Evolutionary conservation across 2,329 filamentous ascomycete species (phyloP), one percentile per base, ranked within the genome.

Genomic region (Xylariaceae sp.): DNA sequence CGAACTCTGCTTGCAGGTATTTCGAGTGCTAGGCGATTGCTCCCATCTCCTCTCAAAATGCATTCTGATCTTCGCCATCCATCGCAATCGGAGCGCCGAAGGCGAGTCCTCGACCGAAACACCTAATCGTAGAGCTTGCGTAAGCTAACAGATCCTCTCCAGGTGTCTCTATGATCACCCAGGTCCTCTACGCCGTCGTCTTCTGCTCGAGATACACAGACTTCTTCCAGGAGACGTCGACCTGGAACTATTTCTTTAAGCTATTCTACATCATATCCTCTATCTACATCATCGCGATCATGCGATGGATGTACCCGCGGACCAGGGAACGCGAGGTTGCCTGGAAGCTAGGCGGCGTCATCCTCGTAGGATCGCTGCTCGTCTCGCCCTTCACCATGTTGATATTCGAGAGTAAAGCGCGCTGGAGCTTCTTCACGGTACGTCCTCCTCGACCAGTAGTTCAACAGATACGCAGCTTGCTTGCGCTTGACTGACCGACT

Each of bases 131-230:
- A 12, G 14, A 43, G 46, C 20, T 20, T 14, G 42, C 51, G 44
- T 45, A 44, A 52, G 45, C 60, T 65, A 56, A 67, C 64, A 52
- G 40, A 57, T 41, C 9, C 9, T 32, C 32, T 47, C n/a, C 63
- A 90, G 89, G 93, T 57, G 89, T 97, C 59, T 96, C 92, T 20
- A 86, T 96, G 70, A 90, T 98, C 68, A 96, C 90, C 1, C 93
- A 98, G 75, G 82, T 87, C 53, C 86, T 97, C 63, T 98, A 98
- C 76, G 86, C 88, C 52, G 73, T 89, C 61, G 93, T 98, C 55
- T 98, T 97, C 77, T 80, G 87, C 68, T 88, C 91, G 3, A 86
- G 93, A 58, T 98, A 98, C 75, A 84, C 93, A 62, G 90, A 97
- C 71, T 78, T 97, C 62, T 91, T 96, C 71, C 68, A 62, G 7